A percentile compares a stretch with the other conserved stretches of the same genome.
phyloP scores from a whole-genome alignment of 148 eudicot species.

The Pharnaceum exiguum region DNA sequence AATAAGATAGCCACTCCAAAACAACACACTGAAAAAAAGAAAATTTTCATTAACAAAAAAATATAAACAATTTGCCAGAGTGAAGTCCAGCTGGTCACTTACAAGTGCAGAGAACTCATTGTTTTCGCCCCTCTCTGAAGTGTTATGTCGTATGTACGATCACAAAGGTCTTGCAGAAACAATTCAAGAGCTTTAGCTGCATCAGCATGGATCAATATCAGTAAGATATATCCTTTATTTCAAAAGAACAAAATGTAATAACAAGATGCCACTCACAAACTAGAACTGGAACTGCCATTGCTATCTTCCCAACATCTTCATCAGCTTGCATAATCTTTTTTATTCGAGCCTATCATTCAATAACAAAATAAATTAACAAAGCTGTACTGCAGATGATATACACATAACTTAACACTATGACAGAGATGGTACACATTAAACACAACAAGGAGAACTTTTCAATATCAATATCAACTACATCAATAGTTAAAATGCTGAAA shows the following conservation, averaged over 20 bases:
- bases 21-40: neutral
- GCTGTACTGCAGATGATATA: neutral
- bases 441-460: too few species aligned
- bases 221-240: neutral
- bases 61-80: neutral
- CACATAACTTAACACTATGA: neutral
- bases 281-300: slow-evolving; percentile 97
- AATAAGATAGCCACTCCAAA: neutral
- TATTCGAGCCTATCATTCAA: slow-evolving; percentile 68
- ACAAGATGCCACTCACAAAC: slow-evolving; percentile 57
- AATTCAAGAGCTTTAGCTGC: slow-evolving; percentile 97
- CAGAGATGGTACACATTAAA: too few species aligned
- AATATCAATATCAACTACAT: too few species aligned
- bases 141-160: slow-evolving; percentile 89
- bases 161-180: slow-evolving; percentile 96
- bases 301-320: slow-evolving; percentile 97
- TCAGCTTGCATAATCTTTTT: slow-evolving; percentile 99
- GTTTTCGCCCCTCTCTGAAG: slow-evolving; percentile 95
- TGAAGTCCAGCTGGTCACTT: slow-evolving; percentile 33
- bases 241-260: neutral
- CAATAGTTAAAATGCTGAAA: too few species aligned
- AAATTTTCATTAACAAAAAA: neutral
- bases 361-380: neutral
- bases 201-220: slow-evolving; percentile 11
- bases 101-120: slow-evolving; percentile 85